These are phyloP conservation scores for Musa beccarii DNA, from an alignment of 176 grass and related monocot genomes.

Conservation along the genomic window DNA sequence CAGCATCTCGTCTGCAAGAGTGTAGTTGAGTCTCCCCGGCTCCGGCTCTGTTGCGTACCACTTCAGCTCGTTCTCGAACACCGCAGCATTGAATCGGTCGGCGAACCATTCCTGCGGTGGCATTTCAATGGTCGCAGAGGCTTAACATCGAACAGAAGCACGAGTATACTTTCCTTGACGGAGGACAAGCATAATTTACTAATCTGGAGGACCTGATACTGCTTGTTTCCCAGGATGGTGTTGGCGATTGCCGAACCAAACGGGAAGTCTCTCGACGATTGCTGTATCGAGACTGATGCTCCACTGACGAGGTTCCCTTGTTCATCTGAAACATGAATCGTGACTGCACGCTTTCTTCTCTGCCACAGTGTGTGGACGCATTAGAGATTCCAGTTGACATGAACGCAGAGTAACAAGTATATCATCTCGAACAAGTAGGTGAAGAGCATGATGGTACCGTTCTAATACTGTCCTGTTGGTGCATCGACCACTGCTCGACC, in stretches of 20 bases:
- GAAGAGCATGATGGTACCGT: conserved; percentile 32
- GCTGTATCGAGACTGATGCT: conserved; percentile 58
- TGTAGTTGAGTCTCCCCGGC: conserved; percentile 54
- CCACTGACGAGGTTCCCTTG: conserved; percentile 46
- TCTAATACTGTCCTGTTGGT: conserved; percentile 67
- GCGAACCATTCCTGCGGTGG: conserved; percentile 56
- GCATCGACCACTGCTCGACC: conserved; percentile 60
- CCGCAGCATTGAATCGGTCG: conserved; percentile 64
- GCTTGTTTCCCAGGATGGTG: conserved; percentile 67
- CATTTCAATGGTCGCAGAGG: neutral
- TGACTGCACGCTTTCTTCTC: conserved; percentile 69
- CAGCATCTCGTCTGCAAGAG: conserved; percentile 42
- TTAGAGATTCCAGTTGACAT: neutral
- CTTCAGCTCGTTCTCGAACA: conserved; percentile 95
- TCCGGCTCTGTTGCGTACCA: conserved; percentile 87
- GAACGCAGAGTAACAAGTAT: neutral
- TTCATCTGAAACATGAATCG: conserved; percentile 63
- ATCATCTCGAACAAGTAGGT: neutral
- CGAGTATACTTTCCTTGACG: neutral
- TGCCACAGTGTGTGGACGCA: conserved; percentile 18
- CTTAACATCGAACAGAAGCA: neutral
- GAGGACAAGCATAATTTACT: neutral
- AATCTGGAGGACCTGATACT: conserved; percentile 47
- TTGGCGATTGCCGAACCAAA: conserved; percentile 81
- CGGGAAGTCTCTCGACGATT: conserved; percentile 76